Base-by-base conservation (phyloP, 2,329 filamentous ascomycete species). In the Fusarium coffeatum region DNA sequence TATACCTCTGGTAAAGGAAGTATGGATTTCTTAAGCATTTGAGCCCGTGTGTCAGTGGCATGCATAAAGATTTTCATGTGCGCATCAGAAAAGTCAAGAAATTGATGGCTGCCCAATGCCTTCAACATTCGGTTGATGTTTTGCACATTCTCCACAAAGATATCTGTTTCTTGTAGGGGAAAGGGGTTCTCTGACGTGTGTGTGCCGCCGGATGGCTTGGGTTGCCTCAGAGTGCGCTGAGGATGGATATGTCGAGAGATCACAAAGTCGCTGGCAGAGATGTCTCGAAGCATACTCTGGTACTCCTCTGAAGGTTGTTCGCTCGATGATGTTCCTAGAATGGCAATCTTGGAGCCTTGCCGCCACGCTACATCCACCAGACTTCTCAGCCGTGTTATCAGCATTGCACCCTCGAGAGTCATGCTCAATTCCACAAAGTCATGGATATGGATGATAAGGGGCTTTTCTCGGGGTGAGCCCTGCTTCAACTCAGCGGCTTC, bases 391-490 rank as follows among this genome's bases (percentile, higher is more conserved):
- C 90, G 89, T 42, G 85, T 82, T 10, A 98, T 81, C 32, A 98
- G 87, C 23, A 87, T 85, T 3, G 87, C 84, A 13, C 93, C 93
- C 61, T 93, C 89, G 8, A 86, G 78, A 1, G 92, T 90, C 75
- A 87, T 87, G 72, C 86, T 88, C 11, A 99, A 84, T 68, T 97
- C 93, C 55, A 92, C 89, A 74, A 93, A 92, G 77, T 98, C 93
- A 76, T 92, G 88, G 15, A 97, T 82, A 72, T 93, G 93, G 41
- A 97, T 84, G 61, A 98, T 90, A 10, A 94, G 85, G 25, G 84
- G 85, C 23, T 78, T 84, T 76, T 74, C 76, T 72, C 76, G 74
- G 9, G 69, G 48, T 28, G 70, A 65, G 8, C 78, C 71, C 22
- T 78, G 69, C 59, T 79, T 81, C 22, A 76, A 59, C 27, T 85